Conservation (phyloP, 257 asterid species). For the Nicotiana sylvestris region DNA sequence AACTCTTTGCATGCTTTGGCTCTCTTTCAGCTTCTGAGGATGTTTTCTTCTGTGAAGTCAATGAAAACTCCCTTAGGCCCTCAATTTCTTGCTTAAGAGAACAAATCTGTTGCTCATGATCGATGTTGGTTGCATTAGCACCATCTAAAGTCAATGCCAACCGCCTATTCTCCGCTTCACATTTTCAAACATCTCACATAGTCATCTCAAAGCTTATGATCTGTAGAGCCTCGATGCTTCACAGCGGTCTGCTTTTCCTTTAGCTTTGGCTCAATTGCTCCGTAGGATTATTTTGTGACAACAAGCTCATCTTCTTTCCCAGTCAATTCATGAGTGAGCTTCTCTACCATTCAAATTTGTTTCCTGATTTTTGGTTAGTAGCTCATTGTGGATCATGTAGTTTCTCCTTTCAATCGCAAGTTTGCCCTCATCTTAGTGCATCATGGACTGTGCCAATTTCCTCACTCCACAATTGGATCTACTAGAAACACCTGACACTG, state of each 20-base stretch:
- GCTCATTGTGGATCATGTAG: conserved; percentile 51
- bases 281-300: conserved; percentile 25
- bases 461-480: conserved; percentile 12
- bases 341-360: conserved; percentile 44
- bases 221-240: conserved; percentile 36
- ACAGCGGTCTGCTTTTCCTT: conserved; percentile 53
- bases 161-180: conserved; percentile 42
- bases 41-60: background rate
- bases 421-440: conserved; percentile 62
- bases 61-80: background rate
- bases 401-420: conserved; percentile 48
- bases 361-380: conserved; percentile 49
- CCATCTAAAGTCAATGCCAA: conserved; percentile 29
- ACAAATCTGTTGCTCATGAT: background rate
- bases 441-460: conserved; percentile 49
- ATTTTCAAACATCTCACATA: conserved; percentile 39
- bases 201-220: conserved; percentile 56
- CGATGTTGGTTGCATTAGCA: conserved; percentile 1
- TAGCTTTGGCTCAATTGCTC: conserved; percentile 43
- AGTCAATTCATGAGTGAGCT: conserved; percentile 25
- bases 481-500: background rate
- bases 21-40: conserved; percentile 24
- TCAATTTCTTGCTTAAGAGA: background rate
- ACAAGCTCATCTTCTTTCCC: conserved; percentile 35
- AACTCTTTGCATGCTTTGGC: conserved; percentile 24